Evolutionary conservation across 2,329 filamentous ascomycete species (phyloP).

Genomic region (Talaromyces sp.): DNA sequence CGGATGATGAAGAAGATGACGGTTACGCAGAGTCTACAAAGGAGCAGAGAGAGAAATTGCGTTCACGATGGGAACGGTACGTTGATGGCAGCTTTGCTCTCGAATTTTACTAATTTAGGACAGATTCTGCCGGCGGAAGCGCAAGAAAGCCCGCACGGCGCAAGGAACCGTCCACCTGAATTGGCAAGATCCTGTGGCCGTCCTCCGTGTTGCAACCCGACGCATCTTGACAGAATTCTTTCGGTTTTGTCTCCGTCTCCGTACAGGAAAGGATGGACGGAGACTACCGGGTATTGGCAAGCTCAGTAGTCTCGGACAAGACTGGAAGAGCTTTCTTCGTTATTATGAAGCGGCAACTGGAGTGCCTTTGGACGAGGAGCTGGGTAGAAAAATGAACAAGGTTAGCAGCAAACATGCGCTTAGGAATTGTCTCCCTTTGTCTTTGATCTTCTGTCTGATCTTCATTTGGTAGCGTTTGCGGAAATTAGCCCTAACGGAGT

Average conservation of each 20-base stretch:
- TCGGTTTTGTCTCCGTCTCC: conserved; percentile 19
- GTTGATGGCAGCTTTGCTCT: background rate
- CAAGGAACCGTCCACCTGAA: background rate
- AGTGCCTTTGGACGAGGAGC: background rate
- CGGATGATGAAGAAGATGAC: background rate
- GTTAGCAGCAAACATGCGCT: conserved; percentile 20
- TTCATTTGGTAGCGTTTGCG: conserved; percentile 21
- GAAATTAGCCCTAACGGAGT: conserved; percentile 21
- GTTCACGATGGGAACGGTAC: background rate
- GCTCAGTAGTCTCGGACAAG: conserved; percentile 14
- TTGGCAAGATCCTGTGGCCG: background rate
- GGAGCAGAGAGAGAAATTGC: background rate
- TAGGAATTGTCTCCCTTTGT: conserved; percentile 17
- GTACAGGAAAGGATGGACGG: conserved; percentile 22
- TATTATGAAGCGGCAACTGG: conserved; percentile 18
- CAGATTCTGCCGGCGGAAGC: conserved; percentile 2
- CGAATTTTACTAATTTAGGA: background rate
- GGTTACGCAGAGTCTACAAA: background rate
- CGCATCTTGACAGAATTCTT: conserved; percentile 2
- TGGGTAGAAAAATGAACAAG: conserved; percentile 19
- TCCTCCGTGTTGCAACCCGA: background rate
- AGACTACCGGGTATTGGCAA: conserved; percentile 16
- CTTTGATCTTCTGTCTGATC: conserved; percentile 15
- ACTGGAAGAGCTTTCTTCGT: conserved; percentile 16
- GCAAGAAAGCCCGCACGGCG: background rate